Evolutionary conservation across 2,329 filamentous ascomycete genomes (phyloP).

Genomic region (Diaporthe batatas): DNA sequence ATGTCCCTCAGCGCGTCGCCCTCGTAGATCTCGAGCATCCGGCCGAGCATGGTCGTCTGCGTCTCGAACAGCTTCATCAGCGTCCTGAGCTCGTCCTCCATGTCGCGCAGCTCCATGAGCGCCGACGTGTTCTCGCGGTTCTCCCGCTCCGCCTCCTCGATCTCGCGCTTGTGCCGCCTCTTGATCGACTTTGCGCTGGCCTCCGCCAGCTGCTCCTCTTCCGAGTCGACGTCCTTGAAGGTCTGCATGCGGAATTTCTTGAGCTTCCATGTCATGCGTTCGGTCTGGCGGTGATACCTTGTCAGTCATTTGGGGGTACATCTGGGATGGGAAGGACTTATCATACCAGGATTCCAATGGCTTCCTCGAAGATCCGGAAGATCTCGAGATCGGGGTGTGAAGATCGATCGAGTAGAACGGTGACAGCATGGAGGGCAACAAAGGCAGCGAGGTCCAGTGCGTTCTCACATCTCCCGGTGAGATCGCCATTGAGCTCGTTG

Average conservation of each 20-base stretch:
- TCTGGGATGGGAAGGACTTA: not conserved
- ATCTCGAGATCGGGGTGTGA: conserved; percentile 73
- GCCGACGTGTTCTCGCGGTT: conserved; percentile 75
- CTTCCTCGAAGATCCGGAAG: conserved; percentile 76
- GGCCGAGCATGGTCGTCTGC: conserved; percentile 64
- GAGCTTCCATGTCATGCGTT: conserved; percentile 72
- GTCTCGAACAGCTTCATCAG: conserved; percentile 69
- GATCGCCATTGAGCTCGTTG: conserved; percentile 75
- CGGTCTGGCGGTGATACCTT: conserved; percentile 58
- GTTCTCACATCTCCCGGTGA: conserved; percentile 72
- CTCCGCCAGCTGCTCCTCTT: conserved; percentile 51
- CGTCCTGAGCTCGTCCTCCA: conserved; percentile 73
- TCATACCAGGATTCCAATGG: conserved; percentile 71
- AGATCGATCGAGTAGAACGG: conserved; percentile 70
- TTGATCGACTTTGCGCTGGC: conserved; percentile 59
- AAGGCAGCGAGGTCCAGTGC: conserved; percentile 73
- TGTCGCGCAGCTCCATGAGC: conserved; percentile 72
- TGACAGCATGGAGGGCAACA: conserved; percentile 72
- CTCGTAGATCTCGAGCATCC: conserved; percentile 60
- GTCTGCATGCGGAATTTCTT: conserved; percentile 72
- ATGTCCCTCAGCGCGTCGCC: conserved; percentile 56
- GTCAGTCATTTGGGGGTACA: not conserved
- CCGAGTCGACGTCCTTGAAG: conserved; percentile 58
- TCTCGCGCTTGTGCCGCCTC: conserved; percentile 56
- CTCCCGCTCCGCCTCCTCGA: conserved; percentile 63